Evolutionary conservation across 2,329 filamentous ascomycete species (phyloP).

Genomic region (Dryadomyces quercus-mongolicae): DNA sequence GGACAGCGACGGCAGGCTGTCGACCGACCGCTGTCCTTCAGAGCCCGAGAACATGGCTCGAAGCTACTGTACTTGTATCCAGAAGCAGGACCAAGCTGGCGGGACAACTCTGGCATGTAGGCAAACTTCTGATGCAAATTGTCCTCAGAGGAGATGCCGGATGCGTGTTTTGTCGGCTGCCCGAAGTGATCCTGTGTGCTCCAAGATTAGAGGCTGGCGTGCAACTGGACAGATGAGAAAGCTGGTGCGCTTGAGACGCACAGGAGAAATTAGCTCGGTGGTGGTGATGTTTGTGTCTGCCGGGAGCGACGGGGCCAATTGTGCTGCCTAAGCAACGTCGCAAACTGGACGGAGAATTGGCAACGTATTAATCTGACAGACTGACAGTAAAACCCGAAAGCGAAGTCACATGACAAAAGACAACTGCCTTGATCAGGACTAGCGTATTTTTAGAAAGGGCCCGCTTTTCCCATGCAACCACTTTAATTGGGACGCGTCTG

Average conservation of each 20-base stretch:
- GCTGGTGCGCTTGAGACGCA: too few species aligned
- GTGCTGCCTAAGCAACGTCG: background rate
- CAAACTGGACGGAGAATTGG: background rate
- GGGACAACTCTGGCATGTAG: slow-evolving; percentile 6
- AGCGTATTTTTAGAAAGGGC: background rate
- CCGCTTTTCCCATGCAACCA: slow-evolving; percentile 9
- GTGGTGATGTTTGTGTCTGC: too few species aligned
- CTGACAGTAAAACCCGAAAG: background rate
- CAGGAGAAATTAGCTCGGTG: too few species aligned
- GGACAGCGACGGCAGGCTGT: slow-evolving; percentile 46
- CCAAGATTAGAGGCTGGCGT: too few species aligned
- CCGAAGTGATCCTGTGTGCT: too few species aligned
- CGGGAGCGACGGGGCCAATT: background rate
- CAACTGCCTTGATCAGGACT: background rate
- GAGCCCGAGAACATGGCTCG: slow-evolving; percentile 44
- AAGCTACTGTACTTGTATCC: slow-evolving; percentile 5
- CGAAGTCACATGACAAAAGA: background rate
- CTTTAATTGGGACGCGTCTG: slow-evolving; percentile 13
- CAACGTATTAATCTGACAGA: background rate
- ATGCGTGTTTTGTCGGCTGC: too few species aligned
- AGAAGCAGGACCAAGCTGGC: background rate
- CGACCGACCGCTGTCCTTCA: slow-evolving; percentile 51
- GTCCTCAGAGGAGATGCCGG: too few species aligned
- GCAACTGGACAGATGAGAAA: too few species aligned
- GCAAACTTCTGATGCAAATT: background rate